A percentile compares a stretch with the other conserved stretches of the same genome.
Evolutionary conservation across 768 basidiomycete species (phyloP).

Genomic region (Fibroporia radiculosa): DNA sequence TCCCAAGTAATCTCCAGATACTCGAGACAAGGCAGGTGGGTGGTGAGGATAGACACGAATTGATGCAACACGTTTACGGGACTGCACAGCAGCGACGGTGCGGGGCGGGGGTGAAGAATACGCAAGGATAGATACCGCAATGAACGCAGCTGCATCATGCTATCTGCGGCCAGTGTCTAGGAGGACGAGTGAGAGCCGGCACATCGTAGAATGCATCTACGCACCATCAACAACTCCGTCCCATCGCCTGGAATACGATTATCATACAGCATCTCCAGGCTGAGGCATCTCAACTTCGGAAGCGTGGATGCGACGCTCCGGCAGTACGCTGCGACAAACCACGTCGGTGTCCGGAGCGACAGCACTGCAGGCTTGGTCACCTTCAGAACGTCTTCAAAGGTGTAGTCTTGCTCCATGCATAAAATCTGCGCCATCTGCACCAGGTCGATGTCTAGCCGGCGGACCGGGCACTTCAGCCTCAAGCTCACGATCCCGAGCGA

Average conservation of each 20-base stretch:
- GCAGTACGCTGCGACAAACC: not conserved
- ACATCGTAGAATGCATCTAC: not conserved
- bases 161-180: not conserved
- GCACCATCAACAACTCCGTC: not conserved
- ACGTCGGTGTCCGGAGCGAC: not conserved
- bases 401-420: not conserved
- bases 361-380: not conserved
- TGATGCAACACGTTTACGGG: not conserved
- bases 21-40: not conserved
- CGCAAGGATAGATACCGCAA: not conserved
- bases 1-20: not conserved
- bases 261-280: not conserved
- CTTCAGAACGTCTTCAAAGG: not conserved
- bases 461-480: not conserved
- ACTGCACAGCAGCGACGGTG: not conserved
- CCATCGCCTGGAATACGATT: not conserved
- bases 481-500: not conserved
- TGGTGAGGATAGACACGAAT: not conserved
- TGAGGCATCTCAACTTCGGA: not conserved
- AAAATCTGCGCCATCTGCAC: not conserved
- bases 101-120: not conserved
- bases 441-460: not conserved
- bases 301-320: not conserved
- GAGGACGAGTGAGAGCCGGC: not conserved
- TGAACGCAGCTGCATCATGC: not conserved